Evolutionary conservation across 1,284 basidiomycete genomes (phyloP), one percentile per base, ranked within the genome.

Genomic region (Puccinia triticina): DNA sequence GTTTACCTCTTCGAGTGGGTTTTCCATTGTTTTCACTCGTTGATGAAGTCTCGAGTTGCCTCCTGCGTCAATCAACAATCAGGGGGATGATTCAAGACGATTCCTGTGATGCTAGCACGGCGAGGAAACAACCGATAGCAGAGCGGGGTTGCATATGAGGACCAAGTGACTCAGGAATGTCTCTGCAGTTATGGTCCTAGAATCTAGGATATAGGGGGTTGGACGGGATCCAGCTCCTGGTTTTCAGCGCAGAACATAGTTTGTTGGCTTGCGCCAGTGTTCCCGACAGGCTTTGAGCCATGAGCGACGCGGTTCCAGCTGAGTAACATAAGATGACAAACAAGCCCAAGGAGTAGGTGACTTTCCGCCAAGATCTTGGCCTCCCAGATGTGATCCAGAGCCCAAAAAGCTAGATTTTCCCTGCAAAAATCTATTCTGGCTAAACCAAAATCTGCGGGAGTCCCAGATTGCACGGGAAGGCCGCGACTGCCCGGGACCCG

Each of bases 1-100:
- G 12, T 37, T 32, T 46, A 73, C 71, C 71, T 73, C 71, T 55
- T 73, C 71, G 34, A 55, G 8, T n/a, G 71, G 71, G 32, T 73
- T 73, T 34, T 73, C 71, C 71, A 73, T 73, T 23, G 2, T 73
- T 29, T 48, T 48, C 43, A 48, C n/a, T 29, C 23, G 7, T 69
- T 12, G 12, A 16, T 21, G 16, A 29, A 29, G n/a, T 48, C 0
- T 29, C 34, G 40, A 48, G 66, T 69, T 12, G 14, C 43, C 10
- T 69, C n/a, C 21, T n/a, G 40, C 8, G 37, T 67, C 21, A 37
- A 43, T 43, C 21, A 26, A 43, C 5, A 7, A 18, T 40, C 37
- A 43, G 16, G 23, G 23, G 64, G 10, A 43, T 40, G 37, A 43
- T n/a, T 61, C 32, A 26, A 34, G 59, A 34, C 29, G 34, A 61